Percentiles rank a stretch among this genome's conserved stretches.
These are phyloP conservation scores for Aspergillus fumigatus DNA, from an alignment of 2,329 filamentous ascomycete genomes.

Conservation along the genomic window DNA sequence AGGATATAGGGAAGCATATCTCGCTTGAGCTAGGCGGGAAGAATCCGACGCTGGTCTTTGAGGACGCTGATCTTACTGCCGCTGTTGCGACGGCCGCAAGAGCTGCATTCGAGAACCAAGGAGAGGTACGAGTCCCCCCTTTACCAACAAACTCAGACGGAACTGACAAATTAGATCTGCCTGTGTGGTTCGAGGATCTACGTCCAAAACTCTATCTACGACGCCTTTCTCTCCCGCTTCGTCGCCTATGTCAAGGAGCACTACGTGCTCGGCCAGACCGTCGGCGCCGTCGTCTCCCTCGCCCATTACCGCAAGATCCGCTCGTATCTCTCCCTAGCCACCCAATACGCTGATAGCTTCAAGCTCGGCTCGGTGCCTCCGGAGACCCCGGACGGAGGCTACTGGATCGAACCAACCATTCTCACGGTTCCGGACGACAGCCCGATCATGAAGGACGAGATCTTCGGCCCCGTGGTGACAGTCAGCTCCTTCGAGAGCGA, in stretches of 20 bases:
- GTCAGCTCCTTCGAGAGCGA: constrained; percentile 50
- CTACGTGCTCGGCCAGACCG: constrained; percentile 55
- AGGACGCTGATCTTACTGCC: constrained; percentile 13
- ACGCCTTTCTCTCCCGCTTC: constrained; percentile 54
- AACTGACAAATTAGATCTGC: constrained; percentile 25
- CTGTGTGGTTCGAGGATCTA: constrained; percentile 63
- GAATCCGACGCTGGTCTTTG: constrained; percentile 15
- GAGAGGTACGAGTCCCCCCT: not conserved
- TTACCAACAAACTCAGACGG: not conserved
- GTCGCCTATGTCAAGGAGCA: constrained; percentile 50
- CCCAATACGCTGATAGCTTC: constrained; percentile 50
- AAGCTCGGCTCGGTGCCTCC: constrained; percentile 51
- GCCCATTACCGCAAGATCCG: constrained; percentile 47
- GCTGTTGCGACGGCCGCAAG: constrained; percentile 12
- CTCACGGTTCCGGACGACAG: constrained; percentile 43
- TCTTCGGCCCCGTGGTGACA: constrained; percentile 48
- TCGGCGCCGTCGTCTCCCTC: constrained; percentile 38
- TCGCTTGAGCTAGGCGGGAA: constrained; percentile 18
- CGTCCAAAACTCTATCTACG: constrained; percentile 59
- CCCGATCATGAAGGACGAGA: constrained; percentile 49
- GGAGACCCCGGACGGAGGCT: constrained; percentile 46
- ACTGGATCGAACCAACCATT: constrained; percentile 59
- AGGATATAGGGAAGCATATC: constrained; percentile 19
- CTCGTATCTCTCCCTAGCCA: constrained; percentile 55
- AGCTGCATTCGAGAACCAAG: constrained; percentile 16